Base-by-base conservation (phyloP, 192 early-diverging fungal genomes). In the Funneliformis geosporum region DNA sequence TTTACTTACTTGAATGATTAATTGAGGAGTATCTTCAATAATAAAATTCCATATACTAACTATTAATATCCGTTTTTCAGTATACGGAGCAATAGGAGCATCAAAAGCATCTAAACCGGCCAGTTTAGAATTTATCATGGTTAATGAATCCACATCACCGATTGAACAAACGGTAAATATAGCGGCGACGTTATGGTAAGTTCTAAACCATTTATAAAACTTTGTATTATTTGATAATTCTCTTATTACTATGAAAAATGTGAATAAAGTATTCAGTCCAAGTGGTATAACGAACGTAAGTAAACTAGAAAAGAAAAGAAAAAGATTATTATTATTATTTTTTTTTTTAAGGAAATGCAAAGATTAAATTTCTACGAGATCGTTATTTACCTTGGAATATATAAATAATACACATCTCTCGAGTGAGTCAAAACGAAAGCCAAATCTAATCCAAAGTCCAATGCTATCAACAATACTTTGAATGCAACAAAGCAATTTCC, bases 1-100 rank as follows among this genome's bases (percentile, higher is more conserved):
- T n/a, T n/a, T n/a, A 8, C 38, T 68, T 21, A 68, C 66, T 21
- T 68, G 66, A 39, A 68, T 42, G 8, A 68, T 5, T 68, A 68
- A 39, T n/a, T 68, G 66, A 40, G 39, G 39, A 18, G 16, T 21
- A 68, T 68, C 66, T 68, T 68, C 66, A 68, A 68, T 68, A 68
- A 68, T 21, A 6, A 68, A 68, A 68, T 68, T 68, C 21, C 12
- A 8, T 2, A 21, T 21, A 39, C 39, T 8, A 33, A 39, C 21
- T 8, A 14, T 8, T 18, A 39, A 42, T 68, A 68, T 40, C 38
- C 28, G 42, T 21, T n/a, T 42, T n/a, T 68, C 38, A 12, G 33
- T 40, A 39, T 11, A 8, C 8, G 4, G 0, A 68, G 40, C 18
- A 21, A 68, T 40, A 21, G 66, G 66, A 18, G 66, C 66, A 40